Evolutionary conservation across 2,329 filamentous ascomycete species (phyloP).

Genomic region (Aspergillus carbonarius): DNA sequence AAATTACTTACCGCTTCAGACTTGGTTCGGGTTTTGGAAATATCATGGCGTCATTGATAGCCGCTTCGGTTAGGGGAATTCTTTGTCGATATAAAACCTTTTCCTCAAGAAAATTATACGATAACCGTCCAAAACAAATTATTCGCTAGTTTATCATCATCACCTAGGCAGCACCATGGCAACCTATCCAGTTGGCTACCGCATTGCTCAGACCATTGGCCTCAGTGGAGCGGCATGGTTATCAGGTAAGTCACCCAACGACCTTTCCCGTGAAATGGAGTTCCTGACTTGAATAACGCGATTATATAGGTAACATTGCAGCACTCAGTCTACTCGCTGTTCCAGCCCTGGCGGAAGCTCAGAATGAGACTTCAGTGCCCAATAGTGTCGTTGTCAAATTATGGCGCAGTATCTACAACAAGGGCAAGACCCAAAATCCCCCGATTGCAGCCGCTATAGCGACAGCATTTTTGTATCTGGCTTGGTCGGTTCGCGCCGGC

Average conservation of each 20-base stretch:
- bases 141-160: no score
- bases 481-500: constrained; percentile 21
- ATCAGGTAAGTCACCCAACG: background rate
- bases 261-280: background rate
- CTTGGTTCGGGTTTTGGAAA: no score
- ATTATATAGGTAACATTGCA: background rate
- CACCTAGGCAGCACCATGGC: no score
- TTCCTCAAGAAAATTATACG: no score
- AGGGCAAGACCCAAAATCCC: constrained; percentile 16
- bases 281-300: background rate
- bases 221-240: background rate
- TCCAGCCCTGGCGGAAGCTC: background rate
- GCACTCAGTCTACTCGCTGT: background rate
- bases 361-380: background rate
- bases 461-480: constrained; percentile 22
- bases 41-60: no score
- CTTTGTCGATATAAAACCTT: no score
- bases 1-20: no score
- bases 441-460: constrained; percentile 16
- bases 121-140: no score
- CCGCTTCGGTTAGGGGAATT: no score
- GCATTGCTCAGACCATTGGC: background rate
- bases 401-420: constrained; percentile 2
- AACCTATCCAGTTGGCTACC: constrained; percentile 13
- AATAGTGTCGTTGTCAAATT: background rate